Conservation (phyloP, 164 flowering plant species). For the Cinnamomum micranthum region DNA sequence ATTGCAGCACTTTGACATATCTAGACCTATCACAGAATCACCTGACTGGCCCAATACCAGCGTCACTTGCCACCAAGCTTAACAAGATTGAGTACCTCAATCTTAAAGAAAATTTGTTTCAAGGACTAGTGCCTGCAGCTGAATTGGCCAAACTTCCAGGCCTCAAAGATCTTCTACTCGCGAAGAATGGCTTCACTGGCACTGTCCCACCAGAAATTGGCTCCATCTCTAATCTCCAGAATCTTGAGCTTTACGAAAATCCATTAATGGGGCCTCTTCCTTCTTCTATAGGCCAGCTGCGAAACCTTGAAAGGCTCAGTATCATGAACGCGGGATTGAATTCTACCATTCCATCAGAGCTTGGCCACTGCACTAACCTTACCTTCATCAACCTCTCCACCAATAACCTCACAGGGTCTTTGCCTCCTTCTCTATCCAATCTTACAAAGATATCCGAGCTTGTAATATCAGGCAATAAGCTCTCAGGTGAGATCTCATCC, state of each 20-base stretch:
- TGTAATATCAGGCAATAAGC: constrained; percentile 13
- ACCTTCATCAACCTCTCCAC: constrained; percentile 12
- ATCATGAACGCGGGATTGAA: constrained; percentile 12
- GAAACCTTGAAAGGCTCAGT: constrained; percentile 15
- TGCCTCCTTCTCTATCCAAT: constrained; percentile 19
- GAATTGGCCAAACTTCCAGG: constrained; percentile 11
- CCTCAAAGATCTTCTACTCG: constrained; percentile 23
- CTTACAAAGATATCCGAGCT: constrained; percentile 13
- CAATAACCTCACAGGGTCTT: constrained; percentile 16
- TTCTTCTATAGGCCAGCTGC: constrained; percentile 35
- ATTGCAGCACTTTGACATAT: constrained; percentile 15
- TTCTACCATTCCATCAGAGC: constrained; percentile 26
- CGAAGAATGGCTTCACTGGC: constrained; percentile 20
- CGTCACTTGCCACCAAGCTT: constrained; percentile 27
- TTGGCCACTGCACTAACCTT: constrained; percentile 25
- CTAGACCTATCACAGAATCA: constrained; percentile 28
- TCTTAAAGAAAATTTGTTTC: constrained; percentile 16
- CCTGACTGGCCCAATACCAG: constrained; percentile 34
- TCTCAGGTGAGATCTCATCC: constrained; percentile 24
- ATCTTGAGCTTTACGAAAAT: constrained; percentile 29
- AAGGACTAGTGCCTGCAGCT: constrained; percentile 14
- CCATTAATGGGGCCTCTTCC: constrained; percentile 34
- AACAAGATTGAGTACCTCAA: constrained; percentile 11
- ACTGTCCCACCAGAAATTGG: constrained; percentile 29
- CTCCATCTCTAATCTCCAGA: constrained; percentile 16